Evolutionary conservation across 345 rosid genomes (phyloP).

Genomic region (Orychophragmus violaceus): DNA sequence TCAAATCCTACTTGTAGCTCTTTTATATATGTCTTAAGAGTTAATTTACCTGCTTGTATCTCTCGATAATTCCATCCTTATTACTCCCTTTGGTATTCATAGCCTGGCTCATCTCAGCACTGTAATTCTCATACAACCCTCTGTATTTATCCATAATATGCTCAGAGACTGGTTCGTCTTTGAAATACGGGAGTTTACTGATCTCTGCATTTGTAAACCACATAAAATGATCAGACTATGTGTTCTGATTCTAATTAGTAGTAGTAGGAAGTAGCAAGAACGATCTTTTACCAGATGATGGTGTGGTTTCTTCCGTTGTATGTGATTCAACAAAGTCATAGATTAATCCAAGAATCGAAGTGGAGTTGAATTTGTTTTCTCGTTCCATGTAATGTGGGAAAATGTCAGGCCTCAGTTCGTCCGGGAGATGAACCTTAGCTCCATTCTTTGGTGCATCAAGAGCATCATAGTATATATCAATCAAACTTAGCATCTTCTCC

Average conservation of each 20-base stretch:
- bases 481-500: conserved; percentile 35
- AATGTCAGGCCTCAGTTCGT: conserved; percentile 33
- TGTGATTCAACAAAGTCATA: conserved; percentile 40
- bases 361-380: conserved; percentile 35
- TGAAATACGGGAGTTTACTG: conserved; percentile 46
- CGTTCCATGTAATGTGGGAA: conserved; percentile 64
- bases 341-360: conserved; percentile 59
- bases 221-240: not conserved
- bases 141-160: conserved; percentile 30
- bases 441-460: conserved; percentile 68
- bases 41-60: too few relatives aligned
- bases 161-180: conserved; percentile 14
- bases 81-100: conserved; percentile 30
- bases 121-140: conserved; percentile 34
- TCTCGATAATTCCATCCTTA: conserved; percentile 28
- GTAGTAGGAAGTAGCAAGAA: not conserved
- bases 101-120: conserved; percentile 42
- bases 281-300: conserved; percentile 34
- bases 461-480: conserved; percentile 71
- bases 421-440: conserved; percentile 49
- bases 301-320: conserved; percentile 19
- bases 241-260: not conserved
- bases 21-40: too few relatives aligned
- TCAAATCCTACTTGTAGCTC: too few relatives aligned
- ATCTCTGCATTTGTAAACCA: too few relatives aligned